A percentile compares a stretch with the other conserved stretches of the same genome.
Evolutionary conservation across 805 yeast genomes (phyloP).

Genomic region (Phaffomyces antillensis): DNA sequence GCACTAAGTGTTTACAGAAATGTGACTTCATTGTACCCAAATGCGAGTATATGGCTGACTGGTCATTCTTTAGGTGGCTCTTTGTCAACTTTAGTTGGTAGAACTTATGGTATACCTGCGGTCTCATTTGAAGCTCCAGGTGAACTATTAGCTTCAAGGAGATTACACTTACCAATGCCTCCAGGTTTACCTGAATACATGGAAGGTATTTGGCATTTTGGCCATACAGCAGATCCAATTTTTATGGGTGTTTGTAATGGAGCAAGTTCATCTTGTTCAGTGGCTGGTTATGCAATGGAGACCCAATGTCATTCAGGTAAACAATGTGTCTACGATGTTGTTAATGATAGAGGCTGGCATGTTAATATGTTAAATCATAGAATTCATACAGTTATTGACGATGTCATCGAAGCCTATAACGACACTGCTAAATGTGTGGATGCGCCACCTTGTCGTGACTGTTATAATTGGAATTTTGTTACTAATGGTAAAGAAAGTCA

Average conservation of each 20-base stretch:
- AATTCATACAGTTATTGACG: conserved; percentile 84
- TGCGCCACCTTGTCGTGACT: conserved; percentile 83
- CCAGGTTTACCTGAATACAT: conserved; percentile 76
- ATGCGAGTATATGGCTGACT: conserved; percentile 75
- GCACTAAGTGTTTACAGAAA: conserved; percentile 69
- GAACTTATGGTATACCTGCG: conserved; percentile 86
- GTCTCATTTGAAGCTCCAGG: conserved; percentile 94
- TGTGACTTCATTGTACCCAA: conserved; percentile 60
- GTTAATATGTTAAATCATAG: conserved; percentile 84
- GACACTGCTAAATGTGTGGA: conserved; percentile 65
- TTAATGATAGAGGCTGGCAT: conserved; percentile 84
- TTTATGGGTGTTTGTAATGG: conserved; percentile 97
- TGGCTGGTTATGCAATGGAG: conserved; percentile 97
- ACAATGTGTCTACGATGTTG: conserved; percentile 84
- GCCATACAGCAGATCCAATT: conserved; percentile 96
- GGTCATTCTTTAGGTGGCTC: conserved; percentile 97
- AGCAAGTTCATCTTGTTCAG: conserved; percentile 78
- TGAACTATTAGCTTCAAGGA: conserved; percentile 70
- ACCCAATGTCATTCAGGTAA: conserved; percentile 89
- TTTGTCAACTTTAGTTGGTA: conserved; percentile 67
- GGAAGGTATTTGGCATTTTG: conserved; percentile 91
- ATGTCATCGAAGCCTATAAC: conserved; percentile 64
- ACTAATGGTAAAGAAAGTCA: conserved; percentile 19
- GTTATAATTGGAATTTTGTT: conserved; percentile 81
- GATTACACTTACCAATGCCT: conserved; percentile 87